Evolutionary conservation across 257 asterid species (phyloP).

Genomic region (Solanum sejunctum): DNA sequence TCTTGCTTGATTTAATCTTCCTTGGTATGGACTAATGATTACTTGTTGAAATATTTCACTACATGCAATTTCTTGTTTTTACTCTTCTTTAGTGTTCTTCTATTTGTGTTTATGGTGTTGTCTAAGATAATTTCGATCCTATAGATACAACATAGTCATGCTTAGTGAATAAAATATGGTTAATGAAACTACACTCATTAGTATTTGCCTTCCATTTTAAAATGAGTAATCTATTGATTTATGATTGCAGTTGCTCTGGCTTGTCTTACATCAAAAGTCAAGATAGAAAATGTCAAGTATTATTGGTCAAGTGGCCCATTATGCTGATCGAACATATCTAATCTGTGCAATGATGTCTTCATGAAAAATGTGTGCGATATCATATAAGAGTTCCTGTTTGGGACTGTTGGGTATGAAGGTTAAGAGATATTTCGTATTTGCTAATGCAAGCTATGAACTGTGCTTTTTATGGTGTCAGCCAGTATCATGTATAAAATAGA

Average conservation of each 20-base stretch:
- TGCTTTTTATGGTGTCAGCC: background rate
- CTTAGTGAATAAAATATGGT: background rate
- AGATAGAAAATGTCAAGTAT: background rate
- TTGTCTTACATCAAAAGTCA: background rate
- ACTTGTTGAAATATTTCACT: too few relatives aligned
- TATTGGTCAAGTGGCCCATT: background rate
- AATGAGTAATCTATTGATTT: background rate
- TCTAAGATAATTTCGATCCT: background rate
- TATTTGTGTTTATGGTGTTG: background rate
- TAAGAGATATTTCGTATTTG: background rate
- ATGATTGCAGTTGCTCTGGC: background rate
- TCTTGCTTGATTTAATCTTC: background rate
- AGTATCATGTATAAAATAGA: background rate
- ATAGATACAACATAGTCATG: background rate
- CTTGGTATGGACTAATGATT: too few relatives aligned
- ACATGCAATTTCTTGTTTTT: background rate
- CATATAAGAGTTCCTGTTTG: background rate
- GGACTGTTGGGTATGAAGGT: background rate
- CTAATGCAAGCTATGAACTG: background rate
- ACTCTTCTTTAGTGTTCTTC: background rate
- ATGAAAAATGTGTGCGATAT: background rate
- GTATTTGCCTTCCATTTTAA: background rate
- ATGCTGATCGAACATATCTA: background rate
- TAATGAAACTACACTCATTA: background rate
- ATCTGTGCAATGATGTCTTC: background rate